Base-by-base conservation (phyloP, 108 stramenopile genomes). In the Pseudonitzschia pungens region DNA sequence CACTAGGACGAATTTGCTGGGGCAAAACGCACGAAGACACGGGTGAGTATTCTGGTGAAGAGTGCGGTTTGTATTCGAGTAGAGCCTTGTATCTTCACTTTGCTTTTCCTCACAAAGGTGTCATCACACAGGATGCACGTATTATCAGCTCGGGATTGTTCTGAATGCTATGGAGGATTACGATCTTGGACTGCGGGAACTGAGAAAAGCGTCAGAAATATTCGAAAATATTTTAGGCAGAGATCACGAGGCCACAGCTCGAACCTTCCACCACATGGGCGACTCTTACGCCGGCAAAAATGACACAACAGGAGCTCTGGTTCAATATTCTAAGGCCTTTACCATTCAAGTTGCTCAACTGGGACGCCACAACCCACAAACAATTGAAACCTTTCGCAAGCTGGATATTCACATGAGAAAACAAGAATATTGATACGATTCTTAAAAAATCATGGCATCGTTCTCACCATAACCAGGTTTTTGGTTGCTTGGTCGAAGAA, bases 201-300 rank as follows among this genome's bases (percentile, higher is more conserved):
- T 79, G 73, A 63, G 45, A 70, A 79, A 79, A 69, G 78, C 78
- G 12, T 65, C 68, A 62, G 53, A 64, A 16, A 79, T 79, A 9
- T 79, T 79, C 63, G 68, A 70, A 65, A 69, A 40, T 20, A 58
- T 43, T 10, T 55, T 82, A 56, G 81, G 81, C 21, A 41, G 60
- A 41, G 81, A 82, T 24, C 81, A 82, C 43, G 70, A 75, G 26
- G 77, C 77, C 4, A 77, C 76, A 9, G 81, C 81, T 15, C 76
- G 74, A 22, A 78, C 77, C 9, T 63, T 71, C 32, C 74, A 82
- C 57, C 72, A 82, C 69, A 79, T 82, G 69, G 81, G 81, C 32
- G 73, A 79, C 58, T 69, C 78, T 24, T 70, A 65, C 55, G 72
- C 73, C 3, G 78, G 78, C 24, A 71, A 74, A 63, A 62, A 68